Conservation (phyloP, 1,284 basidiomycete species). For the Sporisorium scitamineum region DNA sequence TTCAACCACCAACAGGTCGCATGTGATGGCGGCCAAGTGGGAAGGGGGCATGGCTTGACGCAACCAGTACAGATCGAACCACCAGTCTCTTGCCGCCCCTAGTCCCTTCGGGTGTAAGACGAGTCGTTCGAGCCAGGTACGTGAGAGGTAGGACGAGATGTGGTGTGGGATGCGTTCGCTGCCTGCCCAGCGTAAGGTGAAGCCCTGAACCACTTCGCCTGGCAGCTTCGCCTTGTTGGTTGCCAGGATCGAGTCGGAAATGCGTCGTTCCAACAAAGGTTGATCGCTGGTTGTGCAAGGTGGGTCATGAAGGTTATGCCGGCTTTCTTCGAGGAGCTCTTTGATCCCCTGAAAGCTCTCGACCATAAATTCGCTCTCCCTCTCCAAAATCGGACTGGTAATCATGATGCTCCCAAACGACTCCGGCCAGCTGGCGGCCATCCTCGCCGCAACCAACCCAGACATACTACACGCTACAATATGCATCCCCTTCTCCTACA, state of each 20-base stretch:
- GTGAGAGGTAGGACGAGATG: conserved; percentile 16
- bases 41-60: background rate
- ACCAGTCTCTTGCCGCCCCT: conserved; percentile 25
- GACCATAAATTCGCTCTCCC: conserved; percentile 22
- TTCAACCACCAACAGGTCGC: conserved; percentile 23
- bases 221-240: conserved; percentile 3
- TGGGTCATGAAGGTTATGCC: conserved; percentile 1
- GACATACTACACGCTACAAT: conserved; percentile 26
- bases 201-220: conserved; percentile 30
- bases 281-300: too few relatives aligned
- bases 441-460: conserved; percentile 18
- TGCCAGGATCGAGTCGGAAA: background rate
- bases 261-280: background rate
- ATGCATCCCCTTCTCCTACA: conserved; percentile 17
- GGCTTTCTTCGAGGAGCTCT: conserved; percentile 20
- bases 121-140: conserved; percentile 24
- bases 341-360: conserved; percentile 34
- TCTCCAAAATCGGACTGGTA: conserved; percentile 19
- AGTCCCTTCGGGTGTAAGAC: conserved; percentile 9
- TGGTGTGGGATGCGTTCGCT: conserved; percentile 21
- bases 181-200: conserved; percentile 30
- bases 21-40: background rate
- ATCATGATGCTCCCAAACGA: conserved; percentile 19
- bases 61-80: conserved; percentile 42
- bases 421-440: conserved; percentile 12